A percentile compares a stretch with the other conserved stretches of the same genome.
These are phyloP conservation scores for Thelonectria discophora DNA, from an alignment of 2,329 filamentous ascomycete genomes.

Conservation along the genomic window DNA sequence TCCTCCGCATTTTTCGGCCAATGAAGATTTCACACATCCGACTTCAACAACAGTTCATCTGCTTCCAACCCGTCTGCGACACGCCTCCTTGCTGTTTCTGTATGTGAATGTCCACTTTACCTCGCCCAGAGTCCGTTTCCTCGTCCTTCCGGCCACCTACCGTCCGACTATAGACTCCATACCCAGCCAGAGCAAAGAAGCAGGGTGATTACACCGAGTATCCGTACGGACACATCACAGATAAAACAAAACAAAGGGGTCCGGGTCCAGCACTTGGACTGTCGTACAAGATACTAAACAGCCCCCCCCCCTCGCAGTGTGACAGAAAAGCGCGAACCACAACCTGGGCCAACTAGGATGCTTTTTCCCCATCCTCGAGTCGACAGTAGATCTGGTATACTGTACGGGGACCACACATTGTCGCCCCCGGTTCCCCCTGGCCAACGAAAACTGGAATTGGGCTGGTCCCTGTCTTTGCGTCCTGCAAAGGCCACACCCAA, in stretches of 20 bases:
- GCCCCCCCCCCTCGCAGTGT: background rate
- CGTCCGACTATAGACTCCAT: background rate
- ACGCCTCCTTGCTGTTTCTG: background rate
- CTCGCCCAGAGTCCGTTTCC: background rate
- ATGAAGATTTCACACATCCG: conserved; percentile 8
- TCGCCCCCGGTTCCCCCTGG: background rate
- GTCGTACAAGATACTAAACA: background rate
- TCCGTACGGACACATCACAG: too few relatives aligned
- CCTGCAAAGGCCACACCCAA: background rate
- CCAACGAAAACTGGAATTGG: conserved; percentile 12
- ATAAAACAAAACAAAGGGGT: too few relatives aligned
- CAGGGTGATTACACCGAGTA: background rate
- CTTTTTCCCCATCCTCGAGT: conserved; percentile 5
- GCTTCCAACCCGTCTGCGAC: background rate
- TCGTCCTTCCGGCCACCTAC: background rate
- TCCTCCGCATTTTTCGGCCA: conserved; percentile 19
- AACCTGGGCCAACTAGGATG: background rate
- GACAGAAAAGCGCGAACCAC: background rate
- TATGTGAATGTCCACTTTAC: background rate
- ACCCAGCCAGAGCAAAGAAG: background rate
- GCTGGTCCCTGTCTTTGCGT: conserved; percentile 14
- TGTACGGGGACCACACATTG: conserved; percentile 12
- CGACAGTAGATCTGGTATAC: conserved; percentile 23
- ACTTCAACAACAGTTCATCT: background rate
- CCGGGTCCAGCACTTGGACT: background rate